These are phyloP conservation scores for Umbelopsis isabellina DNA, from an alignment of 192 early-diverging fungal species.

Conservation along the genomic window DNA sequence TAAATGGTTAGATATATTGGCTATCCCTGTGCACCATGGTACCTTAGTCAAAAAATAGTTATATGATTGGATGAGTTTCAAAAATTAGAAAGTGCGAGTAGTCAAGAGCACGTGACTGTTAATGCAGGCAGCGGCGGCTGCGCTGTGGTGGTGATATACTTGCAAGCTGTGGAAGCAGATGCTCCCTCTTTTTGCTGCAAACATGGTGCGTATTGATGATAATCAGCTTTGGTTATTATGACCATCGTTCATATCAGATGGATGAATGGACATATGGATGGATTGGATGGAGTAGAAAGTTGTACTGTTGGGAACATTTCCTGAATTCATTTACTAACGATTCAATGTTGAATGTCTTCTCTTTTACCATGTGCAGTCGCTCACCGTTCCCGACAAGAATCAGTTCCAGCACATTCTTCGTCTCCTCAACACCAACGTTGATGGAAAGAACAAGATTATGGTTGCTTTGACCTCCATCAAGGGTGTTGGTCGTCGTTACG, in stretches of 20 bases:
- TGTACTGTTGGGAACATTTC: slow-evolving; percentile 1
- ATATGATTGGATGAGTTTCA: too few species aligned
- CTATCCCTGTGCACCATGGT: too few species aligned
- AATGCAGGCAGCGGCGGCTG: background rate
- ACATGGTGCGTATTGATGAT: slow-evolving; percentile 12
- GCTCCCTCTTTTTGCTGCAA: slow-evolving; percentile 20
- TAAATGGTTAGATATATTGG: too few species aligned
- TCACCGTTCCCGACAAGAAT: slow-evolving; percentile 88
- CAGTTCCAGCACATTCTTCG: slow-evolving; percentile 98
- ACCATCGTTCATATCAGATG: slow-evolving; percentile 3
- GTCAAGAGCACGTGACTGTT: slow-evolving; percentile 10
- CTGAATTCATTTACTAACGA: background rate
- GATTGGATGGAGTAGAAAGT: slow-evolving; percentile 7
- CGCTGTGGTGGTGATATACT: background rate
- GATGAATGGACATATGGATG: slow-evolving; percentile 8
- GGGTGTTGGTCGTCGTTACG: slow-evolving; percentile 97
- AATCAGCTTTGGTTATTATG: background rate
- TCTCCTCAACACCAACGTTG: slow-evolving; percentile 98
- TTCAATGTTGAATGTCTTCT: background rate
- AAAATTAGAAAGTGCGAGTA: too few species aligned
- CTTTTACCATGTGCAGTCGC: slow-evolving; percentile 55
- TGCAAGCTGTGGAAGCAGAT: background rate
- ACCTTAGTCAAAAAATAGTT: too few species aligned
- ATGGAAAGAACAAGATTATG: slow-evolving; percentile 93
- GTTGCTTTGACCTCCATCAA: slow-evolving; percentile 96